phyloP scores from a whole-genome alignment of 805 yeast genomes.

The Ogataea zsoltii region DNA sequence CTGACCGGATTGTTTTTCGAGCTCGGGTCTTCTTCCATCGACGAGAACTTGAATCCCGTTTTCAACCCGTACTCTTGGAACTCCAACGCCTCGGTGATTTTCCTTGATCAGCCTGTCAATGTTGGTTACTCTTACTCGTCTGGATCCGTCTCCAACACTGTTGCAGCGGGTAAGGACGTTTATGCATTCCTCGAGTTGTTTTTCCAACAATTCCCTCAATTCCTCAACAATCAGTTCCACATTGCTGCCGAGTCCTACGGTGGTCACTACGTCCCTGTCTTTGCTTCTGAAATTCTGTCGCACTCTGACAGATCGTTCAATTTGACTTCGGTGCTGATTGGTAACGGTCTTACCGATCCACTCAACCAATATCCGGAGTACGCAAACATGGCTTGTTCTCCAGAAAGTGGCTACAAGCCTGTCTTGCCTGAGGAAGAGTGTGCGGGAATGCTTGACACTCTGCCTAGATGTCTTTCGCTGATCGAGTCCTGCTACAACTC shows the following conservation, averaged over 20 bases:
- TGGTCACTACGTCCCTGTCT: conserved; percentile 79
- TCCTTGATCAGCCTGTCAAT: conserved; percentile 91
- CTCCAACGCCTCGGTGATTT: conserved; percentile 83
- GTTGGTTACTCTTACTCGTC: conserved; percentile 89
- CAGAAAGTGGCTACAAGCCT: conserved; percentile 73
- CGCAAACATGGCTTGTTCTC: conserved; percentile 93
- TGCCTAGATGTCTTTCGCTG: conserved; percentile 64
- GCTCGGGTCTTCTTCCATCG: conserved; percentile 83
- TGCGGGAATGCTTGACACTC: conserved; percentile 56
- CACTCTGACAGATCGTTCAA: conserved; percentile 60
- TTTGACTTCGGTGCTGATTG: conserved; percentile 79
- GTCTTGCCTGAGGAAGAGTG: conserved; percentile 73
- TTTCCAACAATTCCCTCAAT: conserved; percentile 80
- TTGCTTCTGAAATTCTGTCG: conserved; percentile 55
- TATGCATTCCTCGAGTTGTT: conserved; percentile 81
- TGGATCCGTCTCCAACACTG: conserved; percentile 60
- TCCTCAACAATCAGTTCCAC: conserved; percentile 59
- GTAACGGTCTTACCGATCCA: conserved; percentile 91
- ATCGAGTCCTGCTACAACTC: conserved; percentile 66
- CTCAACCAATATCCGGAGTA: conserved; percentile 75
- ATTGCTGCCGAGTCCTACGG: conserved; percentile 86
- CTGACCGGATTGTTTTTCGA: conserved; percentile 89
- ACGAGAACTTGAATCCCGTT: conserved; percentile 62
- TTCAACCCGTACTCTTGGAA: conserved; percentile 90
- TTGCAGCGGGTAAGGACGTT: conserved; percentile 85